Percentiles rank a stretch among this genome's conserved stretches.
Evolutionary conservation across 352 stramenopile genomes (phyloP).

Genomic region (Phytophthora vignae): DNA sequence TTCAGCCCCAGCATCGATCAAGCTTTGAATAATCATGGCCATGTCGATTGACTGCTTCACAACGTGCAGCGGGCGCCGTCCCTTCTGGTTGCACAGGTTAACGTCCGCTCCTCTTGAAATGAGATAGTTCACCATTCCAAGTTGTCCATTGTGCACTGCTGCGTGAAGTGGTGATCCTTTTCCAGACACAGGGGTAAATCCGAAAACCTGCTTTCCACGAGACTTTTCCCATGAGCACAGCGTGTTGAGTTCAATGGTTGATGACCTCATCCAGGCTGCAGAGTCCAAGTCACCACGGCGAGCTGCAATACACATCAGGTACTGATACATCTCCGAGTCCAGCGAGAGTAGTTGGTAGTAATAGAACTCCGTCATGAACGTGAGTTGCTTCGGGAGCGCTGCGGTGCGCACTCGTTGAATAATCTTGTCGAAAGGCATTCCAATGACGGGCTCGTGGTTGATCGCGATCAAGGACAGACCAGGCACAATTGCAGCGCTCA

Average conservation of each 20-base stretch:
- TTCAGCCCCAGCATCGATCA: conserved; percentile 63
- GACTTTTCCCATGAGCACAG: conserved; percentile 78
- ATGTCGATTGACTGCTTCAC: conserved; percentile 64
- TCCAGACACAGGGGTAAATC: conserved; percentile 64
- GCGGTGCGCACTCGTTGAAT: conserved; percentile 67
- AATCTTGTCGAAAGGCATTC: conserved; percentile 86
- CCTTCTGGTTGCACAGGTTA: conserved; percentile 68
- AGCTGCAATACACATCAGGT: conserved; percentile 76
- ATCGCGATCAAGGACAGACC: conserved; percentile 83
- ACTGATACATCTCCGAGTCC: conserved; percentile 83
- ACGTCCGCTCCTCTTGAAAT: conserved; percentile 55
- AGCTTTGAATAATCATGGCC: conserved; percentile 66
- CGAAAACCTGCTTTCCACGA: conserved; percentile 74
- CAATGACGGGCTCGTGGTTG: conserved; percentile 83
- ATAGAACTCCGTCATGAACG: conserved; percentile 87
- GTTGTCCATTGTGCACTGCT: conserved; percentile 65
- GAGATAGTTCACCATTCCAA: conserved; percentile 72
- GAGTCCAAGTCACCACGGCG: conserved; percentile 78
- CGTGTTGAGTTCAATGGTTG: conserved; percentile 67
- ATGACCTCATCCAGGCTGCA: conserved; percentile 60
- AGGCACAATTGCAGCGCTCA: conserved; percentile 73
- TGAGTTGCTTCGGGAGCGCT: conserved; percentile 78
- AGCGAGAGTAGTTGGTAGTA: conserved; percentile 86
- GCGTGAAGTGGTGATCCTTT: conserved; percentile 72
- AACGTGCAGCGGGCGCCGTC: conserved; percentile 73